phyloP scores from a whole-genome alignment of 108 stramenopile genomes.

The Cyclotella cryptica region DNA sequence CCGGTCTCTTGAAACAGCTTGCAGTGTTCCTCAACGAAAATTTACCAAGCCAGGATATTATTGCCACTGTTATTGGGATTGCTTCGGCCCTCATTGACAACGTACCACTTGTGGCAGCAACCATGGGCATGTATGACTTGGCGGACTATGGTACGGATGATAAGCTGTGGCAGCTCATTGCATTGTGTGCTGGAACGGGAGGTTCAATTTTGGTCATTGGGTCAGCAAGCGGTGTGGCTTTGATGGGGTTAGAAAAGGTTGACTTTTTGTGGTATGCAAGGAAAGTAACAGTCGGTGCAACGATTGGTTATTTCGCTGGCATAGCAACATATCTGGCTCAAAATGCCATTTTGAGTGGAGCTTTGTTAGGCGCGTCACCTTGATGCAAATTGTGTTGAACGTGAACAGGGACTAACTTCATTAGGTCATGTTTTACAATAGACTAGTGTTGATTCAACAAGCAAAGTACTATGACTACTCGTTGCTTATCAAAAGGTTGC shows the following conservation, averaged over 20 bases:
- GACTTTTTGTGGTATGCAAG: constrained; percentile 96
- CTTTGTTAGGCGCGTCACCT: constrained; percentile 35
- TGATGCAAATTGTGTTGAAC: too few species aligned
- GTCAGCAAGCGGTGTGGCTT: constrained; percentile 91
- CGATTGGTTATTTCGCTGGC: constrained; percentile 91
- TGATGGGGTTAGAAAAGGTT: constrained; percentile 96
- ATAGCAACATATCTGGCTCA: constrained; percentile 88
- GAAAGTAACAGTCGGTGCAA: constrained; percentile 85
- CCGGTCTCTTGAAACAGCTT: constrained; percentile 89
- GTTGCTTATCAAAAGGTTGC: background rate
- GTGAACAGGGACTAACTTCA: too few species aligned
- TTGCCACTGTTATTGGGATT: constrained; percentile 93
- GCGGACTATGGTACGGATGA: constrained; percentile 89
- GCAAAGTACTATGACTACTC: too few species aligned
- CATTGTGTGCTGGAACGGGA: constrained; percentile 94
- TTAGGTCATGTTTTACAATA: too few species aligned
- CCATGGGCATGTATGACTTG: constrained; percentile 96
- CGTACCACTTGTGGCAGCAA: constrained; percentile 94
- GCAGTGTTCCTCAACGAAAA: constrained; percentile 87
- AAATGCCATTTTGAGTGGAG: constrained; percentile 71
- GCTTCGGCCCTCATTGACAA: constrained; percentile 95
- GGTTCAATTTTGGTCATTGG: constrained; percentile 95
- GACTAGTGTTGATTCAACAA: too few species aligned
- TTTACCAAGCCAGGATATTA: constrained; percentile 90
- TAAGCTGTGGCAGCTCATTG: constrained; percentile 94